Evolutionary conservation across 1,284 basidiomycete species (phyloP).

Genomic region (Trichosporon faecale): DNA sequence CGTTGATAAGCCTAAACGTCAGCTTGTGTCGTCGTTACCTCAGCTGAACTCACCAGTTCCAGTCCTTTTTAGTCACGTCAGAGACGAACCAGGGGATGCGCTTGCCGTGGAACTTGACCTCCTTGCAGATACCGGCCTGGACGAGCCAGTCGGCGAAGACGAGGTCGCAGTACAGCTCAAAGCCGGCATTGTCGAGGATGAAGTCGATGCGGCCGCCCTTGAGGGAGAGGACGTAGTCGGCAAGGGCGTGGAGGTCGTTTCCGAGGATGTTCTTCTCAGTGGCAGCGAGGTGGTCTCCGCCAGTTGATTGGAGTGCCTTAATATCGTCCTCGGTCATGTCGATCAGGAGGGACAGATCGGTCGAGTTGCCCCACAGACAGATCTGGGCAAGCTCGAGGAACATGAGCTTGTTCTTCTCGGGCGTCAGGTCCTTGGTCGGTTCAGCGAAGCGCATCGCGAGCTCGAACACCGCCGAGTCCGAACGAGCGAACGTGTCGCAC

Average conservation of each 20-base stretch:
- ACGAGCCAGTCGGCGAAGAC: conserved; percentile 85
- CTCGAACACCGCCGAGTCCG: conserved; percentile 88
- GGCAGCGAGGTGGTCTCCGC: conserved; percentile 88
- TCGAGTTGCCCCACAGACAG: conserved; percentile 94
- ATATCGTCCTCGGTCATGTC: conserved; percentile 99
- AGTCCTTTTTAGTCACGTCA: conserved; percentile 95
- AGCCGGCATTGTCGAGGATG: conserved; percentile 62
- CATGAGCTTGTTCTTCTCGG: conserved; percentile 78
- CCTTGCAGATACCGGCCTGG: conserved; percentile 79
- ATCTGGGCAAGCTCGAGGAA: conserved; percentile 94
- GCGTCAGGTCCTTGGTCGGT: conserved; percentile 65
- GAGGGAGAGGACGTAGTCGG: conserved; percentile 74
- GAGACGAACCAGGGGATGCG: conserved; percentile 75
- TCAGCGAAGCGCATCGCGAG: conserved; percentile 88
- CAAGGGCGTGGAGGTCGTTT: conserved; percentile 64
- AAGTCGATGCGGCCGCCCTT: conserved; percentile 85
- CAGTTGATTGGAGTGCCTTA: conserved; percentile 93
- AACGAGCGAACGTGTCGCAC: conserved; percentile 94
- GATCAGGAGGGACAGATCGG: conserved; percentile 90
- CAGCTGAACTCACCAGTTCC: conserved; percentile 67
- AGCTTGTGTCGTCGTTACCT: conserved; percentile 2
- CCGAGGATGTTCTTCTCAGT: conserved; percentile 80
- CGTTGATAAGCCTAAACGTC: conserved; percentile 61
- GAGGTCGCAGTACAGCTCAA: conserved; percentile 94
- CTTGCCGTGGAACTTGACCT: conserved; percentile 74